phyloP scores from a whole-genome alignment of 2,329 filamentous ascomycete species.

The Pestalotiopsis sp. region DNA sequence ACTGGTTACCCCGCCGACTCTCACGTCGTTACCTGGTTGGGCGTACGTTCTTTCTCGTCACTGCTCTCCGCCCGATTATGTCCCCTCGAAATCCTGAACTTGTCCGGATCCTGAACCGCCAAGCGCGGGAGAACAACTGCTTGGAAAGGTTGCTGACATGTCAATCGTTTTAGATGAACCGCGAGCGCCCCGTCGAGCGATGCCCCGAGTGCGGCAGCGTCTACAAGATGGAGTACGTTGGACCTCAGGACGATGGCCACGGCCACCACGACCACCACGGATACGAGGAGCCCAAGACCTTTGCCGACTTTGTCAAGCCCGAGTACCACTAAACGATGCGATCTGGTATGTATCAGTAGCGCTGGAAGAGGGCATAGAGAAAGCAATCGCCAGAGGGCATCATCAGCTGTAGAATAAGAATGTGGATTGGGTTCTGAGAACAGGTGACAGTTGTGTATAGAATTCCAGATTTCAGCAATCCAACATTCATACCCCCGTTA shows the following conservation, averaged over 20 bases:
- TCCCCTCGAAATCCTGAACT: neutral
- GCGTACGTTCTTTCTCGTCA: conserved; percentile 57
- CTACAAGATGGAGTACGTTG: conserved; percentile 98
- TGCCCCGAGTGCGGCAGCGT: conserved; percentile 96
- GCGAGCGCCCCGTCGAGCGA: conserved; percentile 88
- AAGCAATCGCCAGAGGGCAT: neutral
- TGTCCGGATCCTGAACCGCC: neutral
- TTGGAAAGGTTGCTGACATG: neutral
- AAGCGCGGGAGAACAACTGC: neutral
- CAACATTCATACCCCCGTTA: neutral
- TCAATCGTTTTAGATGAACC: conserved; percentile 66
- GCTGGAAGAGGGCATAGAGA: conserved; percentile 8
- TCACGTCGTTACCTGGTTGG: conserved; percentile 88
- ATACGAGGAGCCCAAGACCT: conserved; percentile 89
- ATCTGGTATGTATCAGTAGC: neutral
- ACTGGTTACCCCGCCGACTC: conserved; percentile 93
- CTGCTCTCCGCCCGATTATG: conserved; percentile 12
- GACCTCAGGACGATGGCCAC: conserved; percentile 75
- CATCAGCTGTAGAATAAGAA: conserved; percentile 13
- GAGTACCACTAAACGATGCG: conserved; percentile 75
- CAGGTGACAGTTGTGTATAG: conserved; percentile 12
- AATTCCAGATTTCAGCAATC: conserved; percentile 14
- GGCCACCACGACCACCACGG: conserved; percentile 59
- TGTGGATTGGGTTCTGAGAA: conserved; percentile 4
- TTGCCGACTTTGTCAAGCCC: conserved; percentile 93